These are phyloP conservation scores for Fagopyrum esculentum DNA, from an alignment of 148 eudicot species.

Conservation along the genomic window DNA sequence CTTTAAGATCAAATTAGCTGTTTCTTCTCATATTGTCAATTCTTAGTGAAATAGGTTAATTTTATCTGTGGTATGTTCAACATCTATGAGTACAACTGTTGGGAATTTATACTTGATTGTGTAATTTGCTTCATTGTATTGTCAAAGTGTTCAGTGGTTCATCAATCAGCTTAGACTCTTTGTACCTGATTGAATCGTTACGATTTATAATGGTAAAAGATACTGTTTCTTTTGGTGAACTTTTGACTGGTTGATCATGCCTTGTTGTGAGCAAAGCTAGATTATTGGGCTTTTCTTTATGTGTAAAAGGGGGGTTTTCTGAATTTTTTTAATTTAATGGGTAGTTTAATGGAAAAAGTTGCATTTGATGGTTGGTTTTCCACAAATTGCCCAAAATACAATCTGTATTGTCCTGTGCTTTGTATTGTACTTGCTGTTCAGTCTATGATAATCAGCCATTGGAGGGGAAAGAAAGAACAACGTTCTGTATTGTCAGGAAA, in stretches of 20 bases:
- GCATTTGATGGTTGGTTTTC: too few species aligned
- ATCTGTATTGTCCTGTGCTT: neutral
- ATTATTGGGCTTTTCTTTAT: neutral
- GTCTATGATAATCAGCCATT: neutral
- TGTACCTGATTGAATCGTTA: neutral
- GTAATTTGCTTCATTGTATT: neutral
- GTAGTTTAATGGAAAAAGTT: too few species aligned
- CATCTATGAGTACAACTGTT: neutral
- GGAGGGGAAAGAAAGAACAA: neutral
- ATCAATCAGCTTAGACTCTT: neutral
- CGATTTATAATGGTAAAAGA: neutral
- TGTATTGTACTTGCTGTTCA: neutral
- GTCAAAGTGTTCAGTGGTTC: neutral
- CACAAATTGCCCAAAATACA: too few species aligned
- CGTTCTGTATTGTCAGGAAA: neutral
- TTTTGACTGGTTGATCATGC: neutral
- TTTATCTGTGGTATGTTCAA: neutral
- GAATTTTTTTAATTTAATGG: too few species aligned
- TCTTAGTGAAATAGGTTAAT: neutral
- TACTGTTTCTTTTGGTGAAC: neutral
- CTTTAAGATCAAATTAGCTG: constrained; percentile 4
- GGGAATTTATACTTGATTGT: neutral
- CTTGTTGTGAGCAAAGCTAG: neutral
- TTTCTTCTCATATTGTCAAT: neutral
- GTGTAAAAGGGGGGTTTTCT: too few species aligned